Evolutionary conservation across 305 asterid species (phyloP).

Genomic region (Solanum chacoense): DNA sequence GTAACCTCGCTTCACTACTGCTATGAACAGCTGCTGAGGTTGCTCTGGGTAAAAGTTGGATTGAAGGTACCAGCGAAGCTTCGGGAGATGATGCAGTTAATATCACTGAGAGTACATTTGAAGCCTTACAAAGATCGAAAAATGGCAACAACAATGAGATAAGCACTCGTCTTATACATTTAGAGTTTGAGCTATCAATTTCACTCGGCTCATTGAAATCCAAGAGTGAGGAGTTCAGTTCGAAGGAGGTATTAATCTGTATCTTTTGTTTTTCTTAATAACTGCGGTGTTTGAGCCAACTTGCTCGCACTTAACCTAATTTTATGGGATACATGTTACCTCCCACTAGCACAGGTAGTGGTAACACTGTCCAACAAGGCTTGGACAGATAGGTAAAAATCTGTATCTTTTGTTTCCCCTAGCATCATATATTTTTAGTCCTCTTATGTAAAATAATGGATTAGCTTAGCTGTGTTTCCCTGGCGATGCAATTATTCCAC

Average conservation of each 20-base stretch:
- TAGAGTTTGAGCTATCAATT: slow-evolving; percentile 53
- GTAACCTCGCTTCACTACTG: neutral
- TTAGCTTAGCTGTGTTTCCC: neutral
- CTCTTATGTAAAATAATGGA: neutral
- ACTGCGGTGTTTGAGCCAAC: neutral
- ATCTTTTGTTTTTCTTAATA: neutral
- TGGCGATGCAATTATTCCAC: neutral
- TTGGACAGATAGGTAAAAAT: neutral
- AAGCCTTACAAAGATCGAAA: slow-evolving; percentile 19
- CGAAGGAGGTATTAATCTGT: slow-evolving; percentile 35
- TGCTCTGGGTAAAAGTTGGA: slow-evolving; percentile 15
- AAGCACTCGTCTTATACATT: slow-evolving; percentile 37
- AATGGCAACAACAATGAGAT: slow-evolving; percentile 28
- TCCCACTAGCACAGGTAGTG: neutral
- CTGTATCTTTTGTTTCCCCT: neutral
- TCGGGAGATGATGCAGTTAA: slow-evolving; percentile 17
- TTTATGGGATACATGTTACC: neutral
- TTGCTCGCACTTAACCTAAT: neutral
- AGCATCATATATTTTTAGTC: neutral
- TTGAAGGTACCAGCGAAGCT: slow-evolving; percentile 23
- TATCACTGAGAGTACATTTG: slow-evolving; percentile 19
- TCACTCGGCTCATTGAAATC: slow-evolving; percentile 47
- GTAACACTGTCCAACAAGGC: neutral
- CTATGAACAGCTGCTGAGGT: slow-evolving; percentile 76
- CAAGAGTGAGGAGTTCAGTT: slow-evolving; percentile 20